Percentiles rank a stretch among this genome's conserved stretches.
phyloP scores from a whole-genome alignment of 2,329 filamentous ascomycete genomes.

The Pyrenochaeta sp. region DNA sequence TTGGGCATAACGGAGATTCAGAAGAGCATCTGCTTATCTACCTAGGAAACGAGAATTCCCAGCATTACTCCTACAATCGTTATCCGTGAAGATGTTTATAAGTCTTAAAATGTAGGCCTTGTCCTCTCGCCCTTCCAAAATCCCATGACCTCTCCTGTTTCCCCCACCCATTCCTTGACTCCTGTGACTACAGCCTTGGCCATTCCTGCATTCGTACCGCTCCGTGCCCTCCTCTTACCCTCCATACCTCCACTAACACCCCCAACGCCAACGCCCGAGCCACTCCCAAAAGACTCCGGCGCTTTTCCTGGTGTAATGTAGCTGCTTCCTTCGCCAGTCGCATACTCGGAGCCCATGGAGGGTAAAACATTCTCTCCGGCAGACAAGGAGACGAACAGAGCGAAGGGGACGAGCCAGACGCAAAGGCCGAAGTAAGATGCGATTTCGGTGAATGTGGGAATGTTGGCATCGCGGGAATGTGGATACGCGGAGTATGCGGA shows the following conservation, averaged over 20 bases:
- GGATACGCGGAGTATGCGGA: conserved; percentile 64
- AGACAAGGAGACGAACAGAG: conserved; percentile 91
- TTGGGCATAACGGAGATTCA: background rate
- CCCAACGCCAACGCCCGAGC: conserved; percentile 40
- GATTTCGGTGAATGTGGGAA: conserved; percentile 91
- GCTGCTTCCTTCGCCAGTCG: conserved; percentile 65
- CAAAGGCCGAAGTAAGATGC: conserved; percentile 95
- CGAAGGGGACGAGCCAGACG: conserved; percentile 96
- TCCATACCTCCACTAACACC: conserved; percentile 29
- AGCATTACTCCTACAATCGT: conserved; percentile 22
- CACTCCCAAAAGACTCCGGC: conserved; percentile 34
- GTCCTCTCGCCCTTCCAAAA: conserved; percentile 68
- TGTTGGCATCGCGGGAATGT: conserved; percentile 68
- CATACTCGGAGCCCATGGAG: conserved; percentile 83
- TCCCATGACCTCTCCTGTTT: conserved; percentile 69
- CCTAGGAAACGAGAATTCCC: background rate
- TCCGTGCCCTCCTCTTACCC: conserved; percentile 53
- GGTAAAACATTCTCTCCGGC: conserved; percentile 95
- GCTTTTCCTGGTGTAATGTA: conserved; percentile 56
- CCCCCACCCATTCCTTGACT: conserved; percentile 70
- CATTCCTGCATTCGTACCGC: conserved; percentile 64
- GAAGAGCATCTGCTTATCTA: background rate
- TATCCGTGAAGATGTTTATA: background rate
- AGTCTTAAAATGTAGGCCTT: conserved; percentile 50
- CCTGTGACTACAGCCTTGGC: conserved; percentile 67